These are phyloP conservation scores for Termitomyces sp. DNA, from an alignment of 768 basidiomycete species.

Conservation along the genomic window DNA sequence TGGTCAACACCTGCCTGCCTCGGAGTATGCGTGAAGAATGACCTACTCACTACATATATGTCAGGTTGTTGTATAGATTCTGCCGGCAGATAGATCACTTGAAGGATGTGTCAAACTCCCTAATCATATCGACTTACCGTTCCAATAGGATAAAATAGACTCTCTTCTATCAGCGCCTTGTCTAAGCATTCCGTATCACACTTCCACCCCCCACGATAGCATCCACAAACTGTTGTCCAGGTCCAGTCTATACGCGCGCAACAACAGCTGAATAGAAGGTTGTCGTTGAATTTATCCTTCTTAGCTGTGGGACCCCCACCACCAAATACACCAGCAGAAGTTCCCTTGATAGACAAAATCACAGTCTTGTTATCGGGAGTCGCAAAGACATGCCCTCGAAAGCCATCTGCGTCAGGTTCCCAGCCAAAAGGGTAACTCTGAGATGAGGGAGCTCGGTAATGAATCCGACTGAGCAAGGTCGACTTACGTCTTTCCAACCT, in stretches of 20 bases:
- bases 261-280: conserved; percentile 89
- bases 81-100: conserved; percentile 23
- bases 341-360: conserved; percentile 90
- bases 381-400: conserved; percentile 90
- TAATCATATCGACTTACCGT: conserved; percentile 48
- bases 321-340: conserved; percentile 71
- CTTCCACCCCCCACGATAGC: conserved; percentile 73
- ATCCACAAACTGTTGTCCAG: conserved; percentile 93
- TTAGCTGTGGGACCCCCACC: conserved; percentile 78
- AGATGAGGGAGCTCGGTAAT: neutral
- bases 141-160: conserved; percentile 86
- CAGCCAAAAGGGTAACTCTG: conserved; percentile 87
- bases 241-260: conserved; percentile 90
- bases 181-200: conserved; percentile 82
- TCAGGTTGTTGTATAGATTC: conserved; percentile 93
- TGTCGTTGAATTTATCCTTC: conserved; percentile 94
- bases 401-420: conserved; percentile 83
- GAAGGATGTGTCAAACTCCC: neutral
- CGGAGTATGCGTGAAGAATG: neutral
- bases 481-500: conserved; percentile 54
- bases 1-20: neutral
- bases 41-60: conserved; percentile 68
- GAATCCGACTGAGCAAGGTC: conserved; percentile 1
- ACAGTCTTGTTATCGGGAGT: conserved; percentile 79
- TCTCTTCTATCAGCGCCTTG: conserved; percentile 67